Conservation (phyloP, 441 rosid genomes). For the Sinapis alba region DNA sequence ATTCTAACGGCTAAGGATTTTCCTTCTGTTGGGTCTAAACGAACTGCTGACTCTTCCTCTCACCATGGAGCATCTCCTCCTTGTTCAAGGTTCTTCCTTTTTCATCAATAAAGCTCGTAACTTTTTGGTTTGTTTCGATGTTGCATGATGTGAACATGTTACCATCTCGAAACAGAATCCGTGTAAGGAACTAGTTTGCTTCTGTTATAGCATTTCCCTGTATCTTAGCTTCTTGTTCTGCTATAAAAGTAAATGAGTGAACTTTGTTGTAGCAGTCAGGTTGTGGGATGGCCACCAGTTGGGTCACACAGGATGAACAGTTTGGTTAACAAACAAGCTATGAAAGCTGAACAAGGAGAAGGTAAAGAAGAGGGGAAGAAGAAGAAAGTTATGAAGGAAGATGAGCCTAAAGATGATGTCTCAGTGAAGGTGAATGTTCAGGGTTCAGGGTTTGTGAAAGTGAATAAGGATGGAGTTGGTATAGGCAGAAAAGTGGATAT, state of each 20-base stretch:
- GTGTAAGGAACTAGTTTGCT: not conserved
- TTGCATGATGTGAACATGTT: not conserved
- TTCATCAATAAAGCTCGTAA: not conserved
- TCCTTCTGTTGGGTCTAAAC: constrained; percentile 60
- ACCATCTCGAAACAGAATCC: not conserved
- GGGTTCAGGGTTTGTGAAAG: constrained; percentile 58
- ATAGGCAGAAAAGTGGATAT: constrained; percentile 72
- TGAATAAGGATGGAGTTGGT: constrained; percentile 62
- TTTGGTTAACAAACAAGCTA: constrained; percentile 48
- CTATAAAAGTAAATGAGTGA: not conserved
- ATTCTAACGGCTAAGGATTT: constrained; percentile 86
- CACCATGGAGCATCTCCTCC: constrained; percentile 60
- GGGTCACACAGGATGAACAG: constrained; percentile 66
- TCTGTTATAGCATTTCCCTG: not conserved
- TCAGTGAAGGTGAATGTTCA: constrained; percentile 50
- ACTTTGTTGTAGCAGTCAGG: constrained; percentile 53
- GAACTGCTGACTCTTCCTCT: constrained; percentile 69
- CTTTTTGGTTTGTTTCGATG: not conserved
- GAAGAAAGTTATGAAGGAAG: constrained; percentile 33
- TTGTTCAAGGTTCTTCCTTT: constrained; percentile 52
- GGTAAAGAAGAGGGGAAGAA: constrained; percentile 8
- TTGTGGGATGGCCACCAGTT: constrained; percentile 82
- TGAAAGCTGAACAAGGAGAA: constrained; percentile 51
- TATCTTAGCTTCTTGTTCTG: not conserved
- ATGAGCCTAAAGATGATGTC: constrained; percentile 41